Percentiles rank a stretch among this genome's conserved stretches.
These are phyloP conservation scores for Rhizopogon vinicolor DNA, from an alignment of 768 basidiomycete genomes.

Conservation along the genomic window DNA sequence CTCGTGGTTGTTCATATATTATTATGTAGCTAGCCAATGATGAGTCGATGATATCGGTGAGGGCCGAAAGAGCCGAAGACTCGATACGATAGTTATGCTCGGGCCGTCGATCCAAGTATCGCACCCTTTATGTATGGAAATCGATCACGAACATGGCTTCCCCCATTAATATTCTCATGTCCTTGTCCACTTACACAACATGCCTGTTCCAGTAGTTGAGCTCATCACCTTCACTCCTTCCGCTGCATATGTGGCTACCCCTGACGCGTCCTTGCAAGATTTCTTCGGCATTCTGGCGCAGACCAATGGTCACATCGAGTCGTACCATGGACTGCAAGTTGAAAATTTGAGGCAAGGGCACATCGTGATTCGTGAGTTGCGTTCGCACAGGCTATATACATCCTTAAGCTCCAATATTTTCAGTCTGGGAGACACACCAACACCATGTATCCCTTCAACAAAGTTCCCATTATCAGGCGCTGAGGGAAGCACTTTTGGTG, in stretches of 20 bases:
- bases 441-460: not conserved
- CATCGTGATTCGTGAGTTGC: not conserved
- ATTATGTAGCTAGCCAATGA: no score
- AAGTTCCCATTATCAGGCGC: not conserved
- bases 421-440: not conserved
- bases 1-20: no score
- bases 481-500: not conserved
- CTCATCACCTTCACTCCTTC: not conserved
- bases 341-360: not conserved
- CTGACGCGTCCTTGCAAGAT: not conserved
- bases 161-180: not conserved
- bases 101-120: no score
- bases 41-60: no score
- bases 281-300: not conserved
- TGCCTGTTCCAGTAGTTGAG: not conserved
- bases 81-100: no score
- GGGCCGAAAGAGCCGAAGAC: no score
- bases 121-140: not conserved
- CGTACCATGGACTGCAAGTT: not conserved
- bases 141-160: not conserved
- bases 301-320: not conserved
- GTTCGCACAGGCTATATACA: not conserved
- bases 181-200: not conserved
- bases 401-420: not conserved
- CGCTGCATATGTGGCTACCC: not conserved